Conservation (phyloP, 345 rosid genomes). For the Theobroma cacao region DNA sequence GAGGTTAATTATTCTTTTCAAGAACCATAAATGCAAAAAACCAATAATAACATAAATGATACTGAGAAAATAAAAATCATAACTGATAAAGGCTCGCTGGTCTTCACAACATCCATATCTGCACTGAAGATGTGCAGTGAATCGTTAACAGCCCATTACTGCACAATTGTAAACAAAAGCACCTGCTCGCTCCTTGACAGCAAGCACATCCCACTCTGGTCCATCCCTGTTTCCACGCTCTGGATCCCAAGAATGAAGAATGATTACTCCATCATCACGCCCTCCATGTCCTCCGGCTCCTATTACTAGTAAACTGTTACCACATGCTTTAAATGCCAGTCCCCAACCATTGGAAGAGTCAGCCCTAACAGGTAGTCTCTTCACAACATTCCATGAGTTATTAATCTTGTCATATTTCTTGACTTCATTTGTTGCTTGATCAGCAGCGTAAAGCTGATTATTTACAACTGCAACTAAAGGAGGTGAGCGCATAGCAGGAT, state of each 20-base stretch:
- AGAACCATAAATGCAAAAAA: not conserved
- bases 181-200: slow-evolving; percentile 35
- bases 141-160: slow-evolving; percentile 40
- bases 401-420: slow-evolving; percentile 37
- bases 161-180: slow-evolving; percentile 48
- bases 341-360: slow-evolving; percentile 50
- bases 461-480: slow-evolving; percentile 47
- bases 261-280: slow-evolving; percentile 31
- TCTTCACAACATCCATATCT: not conserved
- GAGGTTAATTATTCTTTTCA: slow-evolving; percentile 12
- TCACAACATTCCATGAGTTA: slow-evolving; percentile 38
- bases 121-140: slow-evolving; percentile 11
- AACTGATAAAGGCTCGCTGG: not conserved
- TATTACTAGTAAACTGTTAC: slow-evolving; percentile 33
- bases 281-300: slow-evolving; percentile 35
- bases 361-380: slow-evolving; percentile 37
- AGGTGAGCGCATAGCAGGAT: slow-evolving; percentile 43
- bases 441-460: slow-evolving; percentile 41
- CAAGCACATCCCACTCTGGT: slow-evolving; percentile 38
- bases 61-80: not conserved
- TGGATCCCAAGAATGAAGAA: slow-evolving; percentile 41
- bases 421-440: slow-evolving; percentile 38
- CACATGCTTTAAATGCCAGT: slow-evolving; percentile 42
- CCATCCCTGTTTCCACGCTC: slow-evolving; percentile 18
- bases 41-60: slow-evolving; percentile 1